Evolutionary conservation across 805 yeast genomes (phyloP).

Genomic region (Nakazawaea holstii): DNA sequence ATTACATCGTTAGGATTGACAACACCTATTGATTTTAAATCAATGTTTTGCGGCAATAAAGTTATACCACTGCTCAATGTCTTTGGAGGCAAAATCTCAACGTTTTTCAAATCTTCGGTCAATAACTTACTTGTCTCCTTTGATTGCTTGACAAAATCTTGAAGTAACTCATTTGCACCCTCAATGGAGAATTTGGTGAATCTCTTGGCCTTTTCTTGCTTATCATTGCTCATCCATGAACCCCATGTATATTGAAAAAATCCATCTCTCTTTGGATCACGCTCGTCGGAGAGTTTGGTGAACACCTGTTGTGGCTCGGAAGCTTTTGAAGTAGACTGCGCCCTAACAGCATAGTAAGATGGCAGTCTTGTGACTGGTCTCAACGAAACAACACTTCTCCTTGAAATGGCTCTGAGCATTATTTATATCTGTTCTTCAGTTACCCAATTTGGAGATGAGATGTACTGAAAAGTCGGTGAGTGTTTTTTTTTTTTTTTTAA

Average conservation of each 20-base stretch:
- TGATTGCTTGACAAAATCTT: conserved; percentile 35
- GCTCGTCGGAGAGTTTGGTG: conserved; percentile 54
- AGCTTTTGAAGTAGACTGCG: conserved; percentile 1
- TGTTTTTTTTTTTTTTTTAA: background rate
- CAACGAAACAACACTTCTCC: background rate
- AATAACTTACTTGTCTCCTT: conserved; percentile 24
- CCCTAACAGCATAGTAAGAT: background rate
- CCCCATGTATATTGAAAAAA: conserved; percentile 95
- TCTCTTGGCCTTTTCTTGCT: conserved; percentile 66
- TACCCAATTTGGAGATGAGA: too few species aligned
- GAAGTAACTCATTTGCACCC: conserved; percentile 58
- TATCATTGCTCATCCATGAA: conserved; percentile 83
- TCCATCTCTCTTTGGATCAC: conserved; percentile 61
- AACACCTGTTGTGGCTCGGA: conserved; percentile 26
- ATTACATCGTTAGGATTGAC: conserved; percentile 37
- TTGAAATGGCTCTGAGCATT: background rate
- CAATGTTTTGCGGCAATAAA: conserved; percentile 44
- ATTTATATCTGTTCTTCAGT: background rate
- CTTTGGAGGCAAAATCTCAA: conserved; percentile 19
- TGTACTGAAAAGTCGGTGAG: background rate
- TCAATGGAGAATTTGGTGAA: conserved; percentile 76
- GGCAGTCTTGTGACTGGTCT: background rate
- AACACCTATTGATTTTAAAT: conserved; percentile 36
- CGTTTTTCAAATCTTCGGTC: conserved; percentile 3
- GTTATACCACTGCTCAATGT: conserved; percentile 3